These are phyloP conservation scores for Drechslerella coelobrocha DNA, from an alignment of 2,329 filamentous ascomycete species.

Conservation along the genomic window DNA sequence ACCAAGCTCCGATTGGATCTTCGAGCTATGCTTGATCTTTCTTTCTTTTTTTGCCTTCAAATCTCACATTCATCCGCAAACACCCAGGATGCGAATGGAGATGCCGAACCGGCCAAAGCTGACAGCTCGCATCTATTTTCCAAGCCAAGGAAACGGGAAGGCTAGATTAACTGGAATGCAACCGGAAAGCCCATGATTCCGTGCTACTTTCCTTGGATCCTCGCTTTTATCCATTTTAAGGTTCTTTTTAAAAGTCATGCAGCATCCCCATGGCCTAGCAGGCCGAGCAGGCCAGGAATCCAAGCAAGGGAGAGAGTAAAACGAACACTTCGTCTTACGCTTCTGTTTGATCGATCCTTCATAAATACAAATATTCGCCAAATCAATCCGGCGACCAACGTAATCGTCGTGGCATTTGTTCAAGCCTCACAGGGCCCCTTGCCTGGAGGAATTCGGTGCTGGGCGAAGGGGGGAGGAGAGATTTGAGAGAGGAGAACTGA, in stretches of 20 bases:
- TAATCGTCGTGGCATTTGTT: not conserved
- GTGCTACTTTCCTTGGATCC: not conserved
- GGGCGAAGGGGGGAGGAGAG: too few species aligned
- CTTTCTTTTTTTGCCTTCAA: not conserved
- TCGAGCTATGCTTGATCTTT: constrained; percentile 7
- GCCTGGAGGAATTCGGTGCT: not conserved
- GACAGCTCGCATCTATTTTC: constrained; percentile 33
- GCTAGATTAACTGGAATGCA: not conserved
- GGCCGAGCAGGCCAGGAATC: not conserved
- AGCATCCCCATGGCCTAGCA: constrained; percentile 2
- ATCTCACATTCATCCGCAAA: not conserved
- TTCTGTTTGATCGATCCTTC: not conserved
- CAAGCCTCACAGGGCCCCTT: not conserved
- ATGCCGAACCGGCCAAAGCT: constrained; percentile 48
- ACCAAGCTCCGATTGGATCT: constrained; percentile 47
- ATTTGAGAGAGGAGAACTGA: not conserved
- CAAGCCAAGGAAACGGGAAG: constrained; percentile 18
- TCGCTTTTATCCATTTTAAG: constrained; percentile 1
- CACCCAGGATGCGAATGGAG: constrained; percentile 40
- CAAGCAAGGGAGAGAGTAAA: not conserved
- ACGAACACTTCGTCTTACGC: not conserved
- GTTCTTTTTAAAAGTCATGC: not conserved
- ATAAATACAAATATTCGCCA: not conserved
- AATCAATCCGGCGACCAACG: not conserved
- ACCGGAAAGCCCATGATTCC: not conserved